A percentile compares a stretch with the other conserved stretches of the same genome.
Conservation (phyloP, 805 yeast genomes). For the Wickerhamomyces subpelliculosus region DNA sequence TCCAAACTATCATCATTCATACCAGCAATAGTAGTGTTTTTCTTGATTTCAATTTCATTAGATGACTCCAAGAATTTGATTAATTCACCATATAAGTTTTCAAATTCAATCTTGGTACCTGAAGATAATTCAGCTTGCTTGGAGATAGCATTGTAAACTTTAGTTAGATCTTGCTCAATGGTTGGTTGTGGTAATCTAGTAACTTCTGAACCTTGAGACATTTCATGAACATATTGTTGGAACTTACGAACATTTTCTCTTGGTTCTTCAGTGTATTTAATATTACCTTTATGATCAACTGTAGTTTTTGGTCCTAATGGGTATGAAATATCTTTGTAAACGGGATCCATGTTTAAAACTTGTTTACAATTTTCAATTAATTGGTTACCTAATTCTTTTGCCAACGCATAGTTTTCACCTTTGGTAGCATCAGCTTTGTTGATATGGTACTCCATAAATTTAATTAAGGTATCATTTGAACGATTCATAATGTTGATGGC, state of each 20-base stretch:
- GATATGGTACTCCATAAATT: conserved; percentile 87
- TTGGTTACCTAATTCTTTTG: conserved; percentile 85
- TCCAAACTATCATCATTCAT: conserved; percentile 42
- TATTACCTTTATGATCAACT: conserved; percentile 82
- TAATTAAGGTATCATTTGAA: conserved; percentile 86
- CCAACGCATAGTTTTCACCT: conserved; percentile 91
- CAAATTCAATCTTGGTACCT: conserved; percentile 64
- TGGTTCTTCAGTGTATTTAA: conserved; percentile 76
- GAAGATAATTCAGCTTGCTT: conserved; percentile 59
- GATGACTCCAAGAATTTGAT: conserved; percentile 61
- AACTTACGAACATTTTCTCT: conserved; percentile 90
- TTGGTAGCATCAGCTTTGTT: conserved; percentile 59
- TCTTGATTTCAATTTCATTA: conserved; percentile 63
- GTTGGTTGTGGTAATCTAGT: conserved; percentile 68
- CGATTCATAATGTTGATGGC: conserved; percentile 98
- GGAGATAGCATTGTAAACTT: conserved; percentile 74
- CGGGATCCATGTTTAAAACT: conserved; percentile 74
- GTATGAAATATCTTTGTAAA: conserved; percentile 87
- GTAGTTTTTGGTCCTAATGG: conserved; percentile 94
- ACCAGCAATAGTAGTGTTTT: conserved; percentile 51
- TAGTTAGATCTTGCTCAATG: conserved; percentile 77
- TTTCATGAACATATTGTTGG: conserved; percentile 90
- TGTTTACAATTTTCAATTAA: conserved; percentile 93
- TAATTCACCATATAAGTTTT: conserved; percentile 63
- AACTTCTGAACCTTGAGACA: conserved; percentile 91